Base-by-base conservation (phyloP, 1,284 basidiomycete species). In the Tilletiaria anomala region DNA sequence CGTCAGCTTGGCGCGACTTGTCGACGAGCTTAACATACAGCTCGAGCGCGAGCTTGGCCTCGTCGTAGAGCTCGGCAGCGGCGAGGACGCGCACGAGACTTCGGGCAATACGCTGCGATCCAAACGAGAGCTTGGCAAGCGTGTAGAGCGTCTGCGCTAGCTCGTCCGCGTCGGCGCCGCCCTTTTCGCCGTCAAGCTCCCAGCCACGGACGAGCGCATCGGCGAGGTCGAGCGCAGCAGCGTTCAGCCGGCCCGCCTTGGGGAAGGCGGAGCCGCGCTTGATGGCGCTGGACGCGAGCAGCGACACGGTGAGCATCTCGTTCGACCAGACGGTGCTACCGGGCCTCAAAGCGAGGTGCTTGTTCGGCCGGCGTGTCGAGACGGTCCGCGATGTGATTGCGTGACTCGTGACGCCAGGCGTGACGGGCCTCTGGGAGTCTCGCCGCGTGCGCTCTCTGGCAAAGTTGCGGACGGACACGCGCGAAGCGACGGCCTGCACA, bases 201-300 rank as follows among this genome's bases (percentile, higher is more conserved):
- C 87, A 91, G 2, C 82, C 73, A 0, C 78, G 78, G 4, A 89
- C 78, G 48, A 78, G 80, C 6, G 83, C 70, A 59, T 89, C 84
- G 2, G 81, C 78, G 54, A 94, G 82, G 52, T 82, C 78, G 50
- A 86, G 80, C 4, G 93, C 85, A 45, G 76, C 76, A 18, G 70
- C 51, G 58, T 96, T 94, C 42, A 78, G 71, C 53, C 85, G 74
- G 2, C 87, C 87, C 0, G 89, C 87, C 29, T 71, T 73, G 5
- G 91, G 91, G 61, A 97, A 91, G 1, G 59, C 68, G 0, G 84
- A 87, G 40, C 76, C 40, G 14, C 44, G 43, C 29, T 58, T 41
- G 17, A 70, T 35, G 17, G 51, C 44, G 19, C 39, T 37, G 40
- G 45, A 46, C 8, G 52, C 59, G 4, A 50, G 37, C 16, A 37